Conservation (phyloP, 192 early-diverging fungal genomes). For the Dispira simplex region DNA sequence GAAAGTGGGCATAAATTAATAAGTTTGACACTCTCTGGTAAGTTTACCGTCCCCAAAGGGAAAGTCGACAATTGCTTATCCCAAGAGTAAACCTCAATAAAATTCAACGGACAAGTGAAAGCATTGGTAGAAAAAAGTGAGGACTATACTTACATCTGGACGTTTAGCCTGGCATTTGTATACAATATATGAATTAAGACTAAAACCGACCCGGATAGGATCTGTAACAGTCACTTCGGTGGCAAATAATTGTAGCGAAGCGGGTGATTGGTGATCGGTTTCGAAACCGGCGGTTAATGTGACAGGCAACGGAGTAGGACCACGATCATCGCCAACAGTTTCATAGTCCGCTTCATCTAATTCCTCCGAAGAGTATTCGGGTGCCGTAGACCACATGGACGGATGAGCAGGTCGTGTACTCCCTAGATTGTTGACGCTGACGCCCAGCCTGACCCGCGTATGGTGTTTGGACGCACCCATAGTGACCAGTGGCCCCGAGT, state of each 20-base stretch:
- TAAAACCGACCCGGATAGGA: slow-evolving; percentile 4
- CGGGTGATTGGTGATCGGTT: neutral
- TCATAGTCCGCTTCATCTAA: neutral
- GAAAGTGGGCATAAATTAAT: no score
- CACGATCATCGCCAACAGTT: neutral
- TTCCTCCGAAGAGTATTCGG: neutral
- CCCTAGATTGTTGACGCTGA: neutral
- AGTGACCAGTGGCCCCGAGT: neutral
- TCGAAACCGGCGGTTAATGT: neutral
- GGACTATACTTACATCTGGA: neutral
- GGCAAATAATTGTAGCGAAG: neutral
- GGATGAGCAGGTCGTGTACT: neutral
- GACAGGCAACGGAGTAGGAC: neutral
- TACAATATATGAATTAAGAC: slow-evolving; percentile 7
- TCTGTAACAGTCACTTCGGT: slow-evolving; percentile 10
- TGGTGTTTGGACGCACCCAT: neutral
- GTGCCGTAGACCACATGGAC: neutral
- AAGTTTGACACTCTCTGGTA: no score
- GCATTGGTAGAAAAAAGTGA: neutral
- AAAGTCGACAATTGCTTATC: no score
- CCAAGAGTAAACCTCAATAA: no score
- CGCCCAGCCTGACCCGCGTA: neutral
- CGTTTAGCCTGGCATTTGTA: slow-evolving; percentile 8
- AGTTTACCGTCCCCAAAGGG: no score
- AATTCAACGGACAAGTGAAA: neutral